Conservation (phyloP, 805 yeast species). For the Candida ipomoeae region DNA sequence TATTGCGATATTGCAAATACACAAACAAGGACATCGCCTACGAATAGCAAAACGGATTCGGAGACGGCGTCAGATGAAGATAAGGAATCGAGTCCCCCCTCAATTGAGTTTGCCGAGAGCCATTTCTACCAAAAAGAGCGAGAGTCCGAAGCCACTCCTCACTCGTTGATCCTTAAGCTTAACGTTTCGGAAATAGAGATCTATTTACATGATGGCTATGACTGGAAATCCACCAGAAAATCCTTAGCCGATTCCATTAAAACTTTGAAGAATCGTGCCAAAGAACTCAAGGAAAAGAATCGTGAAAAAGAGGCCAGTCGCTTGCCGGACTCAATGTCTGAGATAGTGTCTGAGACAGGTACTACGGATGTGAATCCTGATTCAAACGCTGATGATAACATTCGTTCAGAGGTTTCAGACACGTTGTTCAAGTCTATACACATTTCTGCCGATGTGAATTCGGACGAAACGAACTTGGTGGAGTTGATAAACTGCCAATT, state of each 20-base stretch:
- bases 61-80: not conserved
- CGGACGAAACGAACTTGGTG: constrained; percentile 44
- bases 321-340: not conserved
- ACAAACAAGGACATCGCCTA: not conserved
- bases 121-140: constrained; percentile 1
- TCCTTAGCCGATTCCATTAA: constrained; percentile 65
- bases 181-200: constrained; percentile 39
- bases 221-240: constrained; percentile 76
- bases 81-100: not conserved
- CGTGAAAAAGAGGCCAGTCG: constrained; percentile 7
- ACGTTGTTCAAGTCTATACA: constrained; percentile 76
- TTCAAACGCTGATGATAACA: not conserved
- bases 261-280: constrained; percentile 51
- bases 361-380: not conserved
- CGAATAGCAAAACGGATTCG: not conserved
- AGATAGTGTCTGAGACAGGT: not conserved
- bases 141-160: not conserved
- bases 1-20: not conserved
- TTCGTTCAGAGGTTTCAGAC: constrained; percentile 38
- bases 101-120: not conserved
- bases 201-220: constrained; percentile 82
- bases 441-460: constrained; percentile 51
- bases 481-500: constrained; percentile 48
- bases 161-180: constrained; percentile 22
- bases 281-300: constrained; percentile 9